Percentiles rank a stretch among this genome's conserved stretches.
These are phyloP conservation scores for Calocera viscosa DNA, from an alignment of 768 basidiomycete genomes.

Conservation along the genomic window DNA sequence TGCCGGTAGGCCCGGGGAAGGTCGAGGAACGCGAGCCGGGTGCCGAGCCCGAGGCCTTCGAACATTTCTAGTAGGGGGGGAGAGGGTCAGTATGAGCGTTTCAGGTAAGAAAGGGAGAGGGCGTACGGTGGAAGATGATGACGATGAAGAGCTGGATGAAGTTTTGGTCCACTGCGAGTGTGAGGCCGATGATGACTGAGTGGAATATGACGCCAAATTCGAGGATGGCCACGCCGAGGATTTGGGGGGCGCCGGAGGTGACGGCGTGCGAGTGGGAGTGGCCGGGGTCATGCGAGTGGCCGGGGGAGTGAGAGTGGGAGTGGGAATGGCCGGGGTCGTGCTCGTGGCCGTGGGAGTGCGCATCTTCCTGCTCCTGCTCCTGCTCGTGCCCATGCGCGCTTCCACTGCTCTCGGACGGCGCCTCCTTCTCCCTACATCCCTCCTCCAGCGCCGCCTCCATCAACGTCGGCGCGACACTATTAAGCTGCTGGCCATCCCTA, in stretches of 20 bases:
- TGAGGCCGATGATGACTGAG: slow-evolving; percentile 74
- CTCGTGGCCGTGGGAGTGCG: slow-evolving; percentile 20
- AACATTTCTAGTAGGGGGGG: slow-evolving; percentile 53
- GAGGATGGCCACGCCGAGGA: slow-evolving; percentile 78
- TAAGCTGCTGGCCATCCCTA: slow-evolving; percentile 6
- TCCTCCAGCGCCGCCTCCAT: too few species aligned
- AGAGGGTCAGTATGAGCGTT: background rate
- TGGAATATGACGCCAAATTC: slow-evolving; percentile 90
- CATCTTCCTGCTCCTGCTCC: slow-evolving; percentile 20
- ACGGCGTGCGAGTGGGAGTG: background rate
- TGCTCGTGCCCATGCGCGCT: slow-evolving; percentile 13
- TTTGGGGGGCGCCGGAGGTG: slow-evolving; percentile 41
- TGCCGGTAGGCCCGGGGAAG: slow-evolving; percentile 44
- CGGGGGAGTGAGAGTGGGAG: slow-evolving; percentile 5
- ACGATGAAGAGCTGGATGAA: slow-evolving; percentile 87
- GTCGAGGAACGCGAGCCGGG: slow-evolving; percentile 67
- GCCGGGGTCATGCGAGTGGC: slow-evolving; percentile 5
- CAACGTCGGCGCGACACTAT: background rate
- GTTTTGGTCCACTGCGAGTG: slow-evolving; percentile 70
- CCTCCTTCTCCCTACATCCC: too few species aligned
- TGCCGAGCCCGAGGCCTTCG: slow-evolving; percentile 86
- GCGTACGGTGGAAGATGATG: slow-evolving; percentile 80
- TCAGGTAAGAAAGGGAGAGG: background rate
- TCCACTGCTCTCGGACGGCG: too few species aligned
- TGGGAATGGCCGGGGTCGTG: slow-evolving; percentile 25